Conservation (phyloP, 2,329 filamentous ascomycete species). For the Nothopassalora personata region DNA sequence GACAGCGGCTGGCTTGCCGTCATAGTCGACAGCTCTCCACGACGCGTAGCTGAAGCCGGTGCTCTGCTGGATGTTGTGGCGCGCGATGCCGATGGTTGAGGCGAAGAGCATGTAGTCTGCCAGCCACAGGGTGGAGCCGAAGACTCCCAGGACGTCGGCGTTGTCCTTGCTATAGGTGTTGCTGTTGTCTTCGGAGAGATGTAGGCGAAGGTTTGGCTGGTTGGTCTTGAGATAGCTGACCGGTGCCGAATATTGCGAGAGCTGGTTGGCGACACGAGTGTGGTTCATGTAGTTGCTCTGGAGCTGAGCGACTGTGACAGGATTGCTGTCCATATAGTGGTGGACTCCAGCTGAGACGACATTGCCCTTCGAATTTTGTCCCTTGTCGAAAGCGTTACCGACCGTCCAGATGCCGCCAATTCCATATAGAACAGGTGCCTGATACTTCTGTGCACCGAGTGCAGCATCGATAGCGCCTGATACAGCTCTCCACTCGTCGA, state of each 20-base stretch:
- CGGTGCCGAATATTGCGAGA: conserved; percentile 6
- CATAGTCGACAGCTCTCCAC: conserved; percentile 8
- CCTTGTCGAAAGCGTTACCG: conserved; percentile 7
- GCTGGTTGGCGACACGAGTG: conserved; percentile 7
- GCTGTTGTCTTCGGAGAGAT: conserved; percentile 14
- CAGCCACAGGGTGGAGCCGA: conserved; percentile 13
- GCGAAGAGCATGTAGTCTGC: conserved; percentile 15
- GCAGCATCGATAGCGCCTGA: not conserved
- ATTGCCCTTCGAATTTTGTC: conserved; percentile 6
- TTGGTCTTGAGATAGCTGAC: conserved; percentile 10
- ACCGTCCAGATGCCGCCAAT: conserved; percentile 9
- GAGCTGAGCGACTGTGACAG: conserved; percentile 1
- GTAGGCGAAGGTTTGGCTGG: conserved; percentile 3
- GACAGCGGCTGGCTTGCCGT: conserved; percentile 9
- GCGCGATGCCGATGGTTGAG: conserved; percentile 7
- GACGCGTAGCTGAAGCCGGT: conserved; percentile 13
- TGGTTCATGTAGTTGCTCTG: conserved; percentile 17
- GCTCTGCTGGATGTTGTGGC: conserved; percentile 16
- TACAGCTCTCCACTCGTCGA: conserved; percentile 10
- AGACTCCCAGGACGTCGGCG: conserved; percentile 8
- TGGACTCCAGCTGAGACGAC: conserved; percentile 4
- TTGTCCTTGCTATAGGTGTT: conserved; percentile 12
- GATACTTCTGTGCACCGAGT: conserved; percentile 3
- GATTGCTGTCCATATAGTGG: conserved; percentile 12
- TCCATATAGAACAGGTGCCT: conserved; percentile 8